Evolutionary conservation across 305 asterid genomes (phyloP), one percentile per base, ranked within the genome.

Genomic region (Stenogyne calaminthoides): DNA sequence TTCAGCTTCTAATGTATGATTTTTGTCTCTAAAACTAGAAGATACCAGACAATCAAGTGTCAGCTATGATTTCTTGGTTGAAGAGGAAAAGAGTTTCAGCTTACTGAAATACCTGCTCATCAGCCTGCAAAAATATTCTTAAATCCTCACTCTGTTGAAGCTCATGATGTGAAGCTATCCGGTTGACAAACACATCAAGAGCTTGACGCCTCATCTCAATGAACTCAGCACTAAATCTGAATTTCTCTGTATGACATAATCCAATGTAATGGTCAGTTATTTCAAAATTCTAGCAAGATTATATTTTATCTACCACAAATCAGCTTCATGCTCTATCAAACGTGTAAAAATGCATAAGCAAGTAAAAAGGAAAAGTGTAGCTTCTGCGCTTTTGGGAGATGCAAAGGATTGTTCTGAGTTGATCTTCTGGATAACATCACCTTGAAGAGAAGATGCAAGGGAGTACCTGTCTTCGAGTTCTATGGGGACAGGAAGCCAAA

Each of bases 201-300:
- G 97, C 98, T 85, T 88, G 96, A 70, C 98, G 88, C 85, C 99
- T 87, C 97, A 91, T 89, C 80, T 95, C 99, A 81, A 95, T 95
- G 86, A 95, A 92, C 73, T 95, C 99, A 55, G 99, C 96, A 82
- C 92, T 93, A 80, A 92, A 95, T 83, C 96, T 87, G 84, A 92
- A 86, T 74, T 95, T 95, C 84, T 95, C 99, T 95, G 96, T 25
- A 29, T 10, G 64, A 57, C 80, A 71, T 54, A 73, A 71, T 65
- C 36, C 64, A 46, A 72, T 40, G 40, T 73, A 27, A 75, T 19
- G 14, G 56, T 62, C 71, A 59, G 39, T 11, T 42, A 72, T 27
- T 68, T 52, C 46, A 51, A 68, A 69, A 57, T 18, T 15, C 32
- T 37, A 40, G 62, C 40, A 27, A 37, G 58, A 16, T 36, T 19